Evolutionary conservation across 225 moss, liverwort and hornwort genomes (phyloP).

Genomic region (Sphagnum tenellum): DNA sequence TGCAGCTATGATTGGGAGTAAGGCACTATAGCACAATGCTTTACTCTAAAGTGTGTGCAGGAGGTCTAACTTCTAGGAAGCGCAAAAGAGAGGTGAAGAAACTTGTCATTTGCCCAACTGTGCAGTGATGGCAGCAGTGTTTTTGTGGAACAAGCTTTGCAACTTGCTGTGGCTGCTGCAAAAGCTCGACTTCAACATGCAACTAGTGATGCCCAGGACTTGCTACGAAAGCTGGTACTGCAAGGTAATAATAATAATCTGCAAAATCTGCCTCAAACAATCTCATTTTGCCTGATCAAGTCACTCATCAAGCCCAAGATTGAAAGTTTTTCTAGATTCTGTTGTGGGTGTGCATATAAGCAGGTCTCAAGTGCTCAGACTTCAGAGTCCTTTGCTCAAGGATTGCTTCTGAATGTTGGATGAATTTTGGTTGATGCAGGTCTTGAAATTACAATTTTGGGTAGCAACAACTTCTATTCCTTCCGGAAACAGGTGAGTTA

Average conservation of each 20-base stretch:
- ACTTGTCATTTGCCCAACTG: conserved; percentile 58
- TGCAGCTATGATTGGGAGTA: too few species aligned
- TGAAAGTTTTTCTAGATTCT: too few species aligned
- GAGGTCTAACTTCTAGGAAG: too few species aligned
- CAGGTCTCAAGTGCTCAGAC: too few species aligned
- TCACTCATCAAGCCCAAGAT: too few species aligned
- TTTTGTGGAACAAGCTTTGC: conserved; percentile 93
- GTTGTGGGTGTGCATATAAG: too few species aligned
- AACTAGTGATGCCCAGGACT: conserved; percentile 37
- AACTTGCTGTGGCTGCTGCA: conserved; percentile 75
- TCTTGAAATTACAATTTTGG: conserved; percentile 81
- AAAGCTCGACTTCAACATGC: conserved; percentile 34
- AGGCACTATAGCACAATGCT: too few species aligned
- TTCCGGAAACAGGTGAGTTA: conserved; percentile 78
- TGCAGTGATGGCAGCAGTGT: conserved; percentile 97
- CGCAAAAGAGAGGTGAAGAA: not conserved
- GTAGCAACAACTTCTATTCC: conserved; percentile 91
- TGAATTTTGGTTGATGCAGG: conserved; percentile 28
- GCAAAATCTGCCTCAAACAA: too few species aligned
- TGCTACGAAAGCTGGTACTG: conserved; percentile 42
- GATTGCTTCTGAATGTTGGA: not conserved
- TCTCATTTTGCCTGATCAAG: too few species aligned
- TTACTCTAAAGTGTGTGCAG: too few species aligned
- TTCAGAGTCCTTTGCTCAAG: not conserved
- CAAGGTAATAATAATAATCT: conserved; percentile 30